Evolutionary conservation across 495 filamentous ascomycete species (phyloP).

Genomic region (Penicillium crystallinum): DNA sequence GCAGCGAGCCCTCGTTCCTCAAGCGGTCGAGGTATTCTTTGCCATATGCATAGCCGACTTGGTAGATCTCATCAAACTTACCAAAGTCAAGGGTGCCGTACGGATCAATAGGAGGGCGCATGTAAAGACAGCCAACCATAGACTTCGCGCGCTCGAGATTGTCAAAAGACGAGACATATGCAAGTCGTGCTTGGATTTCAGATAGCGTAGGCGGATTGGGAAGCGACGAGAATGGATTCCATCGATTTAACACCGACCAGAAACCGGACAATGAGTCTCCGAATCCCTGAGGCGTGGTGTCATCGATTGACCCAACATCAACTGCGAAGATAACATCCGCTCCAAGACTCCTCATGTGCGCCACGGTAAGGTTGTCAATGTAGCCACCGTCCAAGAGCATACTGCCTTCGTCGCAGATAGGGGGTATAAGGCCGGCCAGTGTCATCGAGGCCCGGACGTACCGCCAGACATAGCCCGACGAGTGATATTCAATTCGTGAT

Average conservation of each 20-base stretch:
- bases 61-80: constrained; percentile 95
- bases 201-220: constrained; percentile 92
- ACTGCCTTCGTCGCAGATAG: constrained; percentile 91
- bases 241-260: constrained; percentile 89
- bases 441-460: constrained; percentile 97
- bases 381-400: constrained; percentile 97
- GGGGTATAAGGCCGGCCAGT: constrained; percentile 84
- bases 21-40: constrained; percentile 69
- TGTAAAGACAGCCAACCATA: constrained; percentile 82
- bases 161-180: constrained; percentile 90
- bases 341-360: constrained; percentile 93
- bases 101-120: constrained; percentile 88
- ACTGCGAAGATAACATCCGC: constrained; percentile 93
- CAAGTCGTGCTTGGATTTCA: constrained; percentile 90
- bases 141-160: constrained; percentile 90
- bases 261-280: constrained; percentile 93
- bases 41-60: constrained; percentile 80
- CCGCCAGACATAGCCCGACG: constrained; percentile 91
- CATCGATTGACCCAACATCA: constrained; percentile 87
- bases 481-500: constrained; percentile 83
- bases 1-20: constrained; percentile 68
- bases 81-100: constrained; percentile 95
- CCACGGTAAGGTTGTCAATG: constrained; percentile 93
- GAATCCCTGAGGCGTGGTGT: constrained; percentile 82
- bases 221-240: constrained; percentile 85